Evolutionary conservation across 78 protist species (phyloP).

Genomic region (Capsaspora owczarzaki): DNA sequence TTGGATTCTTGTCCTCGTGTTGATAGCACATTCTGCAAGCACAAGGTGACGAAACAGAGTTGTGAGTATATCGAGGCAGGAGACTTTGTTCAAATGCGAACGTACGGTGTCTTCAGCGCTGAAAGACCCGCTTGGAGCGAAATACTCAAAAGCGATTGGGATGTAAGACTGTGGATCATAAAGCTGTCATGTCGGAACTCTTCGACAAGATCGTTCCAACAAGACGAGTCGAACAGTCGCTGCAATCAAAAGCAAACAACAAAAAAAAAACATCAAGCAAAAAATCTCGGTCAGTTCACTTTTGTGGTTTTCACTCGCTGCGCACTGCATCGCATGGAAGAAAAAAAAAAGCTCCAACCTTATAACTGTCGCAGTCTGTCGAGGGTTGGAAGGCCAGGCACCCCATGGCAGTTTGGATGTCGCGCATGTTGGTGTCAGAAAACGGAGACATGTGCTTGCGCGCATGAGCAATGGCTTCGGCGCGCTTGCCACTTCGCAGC

Average conservation of each 20-base stretch:
- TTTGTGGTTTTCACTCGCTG: too few species aligned
- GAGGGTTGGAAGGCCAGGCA: conserved; percentile 33
- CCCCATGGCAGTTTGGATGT: conserved; percentile 55
- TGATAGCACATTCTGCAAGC: conserved; percentile 44
- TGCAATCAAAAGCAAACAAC: not conserved
- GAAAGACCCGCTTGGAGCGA: conserved; percentile 57
- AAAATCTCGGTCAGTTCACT: too few species aligned
- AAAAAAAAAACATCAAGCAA: not conserved
- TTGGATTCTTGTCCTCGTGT: conserved; percentile 11
- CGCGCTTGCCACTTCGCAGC: conserved; percentile 9
- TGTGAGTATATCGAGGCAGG: too few species aligned
- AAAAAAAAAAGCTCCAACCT: too few species aligned
- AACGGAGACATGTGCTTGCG: conserved; percentile 37
- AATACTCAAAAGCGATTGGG: conserved; percentile 33
- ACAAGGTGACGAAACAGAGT: too few species aligned
- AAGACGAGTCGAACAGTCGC: conserved; percentile 16
- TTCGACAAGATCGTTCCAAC: conserved; percentile 37
- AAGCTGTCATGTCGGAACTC: conserved; percentile 53
- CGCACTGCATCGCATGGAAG: too few species aligned
- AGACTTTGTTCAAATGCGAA: too few species aligned
- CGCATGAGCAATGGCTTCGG: conserved; percentile 41
- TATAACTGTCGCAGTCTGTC: not conserved
- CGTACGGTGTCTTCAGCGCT: conserved; percentile 50
- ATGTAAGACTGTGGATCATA: conserved; percentile 21
- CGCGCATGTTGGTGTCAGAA: conserved; percentile 38